phyloP scores from a whole-genome alignment of 768 basidiomycete species.

The Phallus indusiatus region DNA sequence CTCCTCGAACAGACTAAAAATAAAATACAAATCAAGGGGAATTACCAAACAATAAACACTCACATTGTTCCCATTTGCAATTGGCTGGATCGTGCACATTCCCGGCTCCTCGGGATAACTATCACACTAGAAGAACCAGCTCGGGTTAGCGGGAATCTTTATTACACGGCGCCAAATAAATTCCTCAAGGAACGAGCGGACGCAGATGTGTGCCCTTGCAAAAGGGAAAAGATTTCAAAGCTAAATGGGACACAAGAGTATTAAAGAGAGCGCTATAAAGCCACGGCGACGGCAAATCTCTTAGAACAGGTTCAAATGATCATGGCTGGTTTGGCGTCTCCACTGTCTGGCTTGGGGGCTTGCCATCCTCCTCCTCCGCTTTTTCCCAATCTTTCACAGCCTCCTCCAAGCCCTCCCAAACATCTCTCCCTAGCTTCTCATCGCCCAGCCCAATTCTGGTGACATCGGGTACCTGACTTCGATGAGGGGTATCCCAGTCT shows the following conservation, averaged over 20 bases:
- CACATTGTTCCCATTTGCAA: not conserved
- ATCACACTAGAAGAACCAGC: not conserved
- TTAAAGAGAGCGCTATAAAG: too few relatives aligned
- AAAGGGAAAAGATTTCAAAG: not conserved
- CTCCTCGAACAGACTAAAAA: too few relatives aligned
- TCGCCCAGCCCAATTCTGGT: constrained; percentile 1
- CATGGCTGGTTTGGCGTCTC: not conserved
- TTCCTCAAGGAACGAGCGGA: not conserved
- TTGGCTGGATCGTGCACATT: not conserved
- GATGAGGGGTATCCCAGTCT: not conserved
- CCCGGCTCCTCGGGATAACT: not conserved
- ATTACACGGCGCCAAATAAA: not conserved
- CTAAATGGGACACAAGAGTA: too few relatives aligned
- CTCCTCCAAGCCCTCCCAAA: constrained; percentile 9
- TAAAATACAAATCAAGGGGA: not conserved
- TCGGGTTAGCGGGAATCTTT: not conserved
- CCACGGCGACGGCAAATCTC: too few relatives aligned
- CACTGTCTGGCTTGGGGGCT: not conserved
- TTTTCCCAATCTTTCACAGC: constrained; percentile 7
- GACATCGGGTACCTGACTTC: not conserved
- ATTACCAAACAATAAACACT: not conserved
- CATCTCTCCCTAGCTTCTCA: constrained; percentile 1
- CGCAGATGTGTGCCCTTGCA: too few relatives aligned
- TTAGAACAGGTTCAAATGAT: not conserved
- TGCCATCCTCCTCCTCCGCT: not conserved